Evolutionary conservation across 208 protist species (phyloP).

Genomic region (Balamuthia mandrillaris): DNA sequence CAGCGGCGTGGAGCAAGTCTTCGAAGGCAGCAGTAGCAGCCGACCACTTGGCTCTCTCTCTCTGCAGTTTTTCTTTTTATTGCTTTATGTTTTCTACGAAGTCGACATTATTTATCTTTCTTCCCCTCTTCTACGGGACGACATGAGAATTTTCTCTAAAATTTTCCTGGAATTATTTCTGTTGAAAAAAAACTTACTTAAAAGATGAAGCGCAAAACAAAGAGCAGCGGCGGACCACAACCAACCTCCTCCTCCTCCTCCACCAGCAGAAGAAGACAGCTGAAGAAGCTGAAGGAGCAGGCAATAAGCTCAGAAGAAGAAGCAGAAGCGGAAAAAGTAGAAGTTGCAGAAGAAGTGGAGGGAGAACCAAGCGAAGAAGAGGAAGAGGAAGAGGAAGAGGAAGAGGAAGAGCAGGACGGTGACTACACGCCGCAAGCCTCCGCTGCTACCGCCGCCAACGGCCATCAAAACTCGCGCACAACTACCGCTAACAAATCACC

Average conservation of each 20-base stretch:
- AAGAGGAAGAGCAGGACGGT: not conserved
- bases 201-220: not conserved
- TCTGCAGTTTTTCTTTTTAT: no score
- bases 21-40: no score
- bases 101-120: no score
- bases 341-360: not conserved
- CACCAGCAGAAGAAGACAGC: not conserved
- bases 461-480: no score
- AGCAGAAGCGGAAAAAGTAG: not conserved
- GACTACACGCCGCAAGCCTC: not conserved
- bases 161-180: no score
- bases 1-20: no score
- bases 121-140: no score
- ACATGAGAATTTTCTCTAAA: no score
- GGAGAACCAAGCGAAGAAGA: not conserved
- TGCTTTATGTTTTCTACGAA: no score
- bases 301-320: not conserved
- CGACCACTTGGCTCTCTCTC: no score
- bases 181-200: not conserved
- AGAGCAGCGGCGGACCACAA: not conserved
- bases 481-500: no score
- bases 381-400: not conserved
- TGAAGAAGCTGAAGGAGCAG: not conserved
- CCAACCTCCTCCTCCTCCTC: not conserved
- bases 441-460: no score